These are phyloP conservation scores for Termitomyces titanicus DNA, from an alignment of 768 basidiomycete species.

Conservation along the genomic window DNA sequence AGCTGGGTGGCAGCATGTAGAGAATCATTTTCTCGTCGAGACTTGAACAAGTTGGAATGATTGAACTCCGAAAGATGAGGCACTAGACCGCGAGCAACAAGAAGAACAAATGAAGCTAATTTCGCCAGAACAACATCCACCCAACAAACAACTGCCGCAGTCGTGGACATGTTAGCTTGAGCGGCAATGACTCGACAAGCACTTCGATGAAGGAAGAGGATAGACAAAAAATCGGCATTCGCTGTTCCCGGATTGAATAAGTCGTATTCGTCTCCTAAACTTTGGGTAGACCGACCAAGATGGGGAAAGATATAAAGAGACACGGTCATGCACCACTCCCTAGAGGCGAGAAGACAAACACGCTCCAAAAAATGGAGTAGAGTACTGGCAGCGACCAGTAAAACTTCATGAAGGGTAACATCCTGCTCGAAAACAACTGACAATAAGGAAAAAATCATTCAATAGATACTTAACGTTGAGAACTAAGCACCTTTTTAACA, in stretches of 20 bases:
- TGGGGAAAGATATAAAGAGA: slow-evolving; percentile 11
- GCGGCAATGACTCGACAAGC: slow-evolving; percentile 43
- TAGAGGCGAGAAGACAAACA: slow-evolving; percentile 2
- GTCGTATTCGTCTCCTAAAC: slow-evolving; percentile 9
- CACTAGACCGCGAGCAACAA: slow-evolving; percentile 19
- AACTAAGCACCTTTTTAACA: slow-evolving; percentile 12
- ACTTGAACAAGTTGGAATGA: slow-evolving; percentile 25
- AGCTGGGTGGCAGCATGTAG: slow-evolving; percentile 63
- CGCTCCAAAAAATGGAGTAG: slow-evolving; percentile 18
- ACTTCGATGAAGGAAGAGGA: slow-evolving; percentile 52
- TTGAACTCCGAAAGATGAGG: slow-evolving; percentile 20
- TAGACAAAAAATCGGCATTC: slow-evolving; percentile 24
- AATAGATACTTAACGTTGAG: not conserved
- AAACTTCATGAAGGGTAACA: slow-evolving; percentile 10
- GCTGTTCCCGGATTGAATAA: slow-evolving; percentile 19
- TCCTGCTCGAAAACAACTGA: slow-evolving; percentile 5
- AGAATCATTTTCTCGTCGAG: slow-evolving; percentile 46
- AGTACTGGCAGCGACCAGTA: slow-evolving; percentile 18
- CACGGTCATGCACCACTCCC: not conserved
- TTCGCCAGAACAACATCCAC: slow-evolving; percentile 58
- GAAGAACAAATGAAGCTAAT: slow-evolving; percentile 35
- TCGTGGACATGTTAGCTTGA: slow-evolving; percentile 19
- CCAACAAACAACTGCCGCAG: slow-evolving; percentile 52
- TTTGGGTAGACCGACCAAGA: slow-evolving; percentile 20
- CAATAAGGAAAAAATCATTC: not conserved